Base-by-base conservation (phyloP, 441 rosid genomes). In the Adansonia madagascariensis region DNA sequence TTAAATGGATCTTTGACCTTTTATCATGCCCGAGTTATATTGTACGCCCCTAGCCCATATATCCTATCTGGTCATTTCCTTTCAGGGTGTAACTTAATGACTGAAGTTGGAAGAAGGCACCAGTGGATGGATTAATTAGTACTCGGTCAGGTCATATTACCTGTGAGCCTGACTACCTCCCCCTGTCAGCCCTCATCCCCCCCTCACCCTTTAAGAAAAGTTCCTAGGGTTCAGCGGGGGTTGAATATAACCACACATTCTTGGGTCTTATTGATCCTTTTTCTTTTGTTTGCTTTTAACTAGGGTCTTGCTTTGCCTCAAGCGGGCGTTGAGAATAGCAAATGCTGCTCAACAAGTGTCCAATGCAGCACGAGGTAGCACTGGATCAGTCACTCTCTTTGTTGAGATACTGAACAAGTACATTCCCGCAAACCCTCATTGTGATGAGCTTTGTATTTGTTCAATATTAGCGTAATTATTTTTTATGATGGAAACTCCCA, bases 351-450 rank as follows among this genome's bases (percentile, higher is more conserved):
- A 96, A 79, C 97, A 94, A 80, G 88, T 96, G 98, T 73, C 91
- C 65, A 91, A 73, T 80, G 91, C 87, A 15, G 82, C 96, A 15
- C 86, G 93, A 61, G 97, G 95, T 78, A 88, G 89, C 88, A 80
- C 93, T 9, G 98, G 95, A 81, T 90, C 98, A 20, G 93, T 84
- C 22, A 78, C 81, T 0, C 95, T 96, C 77, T 94, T 96, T 83
- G 93, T 96, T 35, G 98, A 96, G 89, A 93, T 96, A 77, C 81
- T 96, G 83, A 96, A 94, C 89, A 96, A 96, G 99, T 94, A 94
- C 76, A 53, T 60, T 2, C 6, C 63, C 71, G 56, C 80, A 9
- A 6, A 56, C 46, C 75, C 43, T 53, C 8, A 14, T 75, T 55
- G 44, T 11, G 7, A 70, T 50, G 15, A 71, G 1, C 24, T 50